phyloP scores from a whole-genome alignment of 768 basidiomycete genomes.

The Russula sp. region DNA sequence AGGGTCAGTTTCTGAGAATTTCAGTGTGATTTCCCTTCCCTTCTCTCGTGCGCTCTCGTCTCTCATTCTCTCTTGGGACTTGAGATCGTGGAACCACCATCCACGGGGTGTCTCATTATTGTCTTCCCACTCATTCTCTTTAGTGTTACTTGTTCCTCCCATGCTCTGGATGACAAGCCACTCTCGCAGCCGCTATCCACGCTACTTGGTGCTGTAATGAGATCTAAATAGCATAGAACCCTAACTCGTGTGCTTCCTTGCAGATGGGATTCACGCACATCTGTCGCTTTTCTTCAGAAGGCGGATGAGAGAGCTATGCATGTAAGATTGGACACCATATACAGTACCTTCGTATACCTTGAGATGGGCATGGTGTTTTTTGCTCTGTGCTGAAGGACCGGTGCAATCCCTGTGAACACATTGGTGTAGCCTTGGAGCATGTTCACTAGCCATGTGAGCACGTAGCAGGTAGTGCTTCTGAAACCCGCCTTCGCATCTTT shows the following conservation, averaged over 20 bases:
- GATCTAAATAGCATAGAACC: constrained; percentile 80
- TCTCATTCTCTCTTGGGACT: too few species aligned
- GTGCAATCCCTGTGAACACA: constrained; percentile 69
- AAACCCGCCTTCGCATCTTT: constrained; percentile 65
- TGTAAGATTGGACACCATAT: too few species aligned
- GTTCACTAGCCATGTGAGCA: constrained; percentile 59
- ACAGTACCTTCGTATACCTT: constrained; percentile 89
- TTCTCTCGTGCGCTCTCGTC: too few species aligned
- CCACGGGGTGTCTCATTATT: too few species aligned
- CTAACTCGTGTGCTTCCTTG: constrained; percentile 31
- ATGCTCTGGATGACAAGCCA: too few species aligned
- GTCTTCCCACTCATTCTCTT: too few species aligned
- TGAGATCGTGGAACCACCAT: too few species aligned
- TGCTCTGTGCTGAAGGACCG: constrained; percentile 76
- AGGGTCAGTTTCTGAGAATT: too few species aligned
- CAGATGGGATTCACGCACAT: constrained; percentile 66
- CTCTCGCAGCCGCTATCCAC: too few species aligned
- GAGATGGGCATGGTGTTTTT: constrained; percentile 66
- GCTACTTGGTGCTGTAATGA: constrained; percentile 75
- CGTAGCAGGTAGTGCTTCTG: constrained; percentile 80
- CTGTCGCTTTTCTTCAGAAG: constrained; percentile 65
- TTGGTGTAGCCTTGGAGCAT: constrained; percentile 73
- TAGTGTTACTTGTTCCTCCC: too few species aligned
- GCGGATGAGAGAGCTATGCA: background rate
- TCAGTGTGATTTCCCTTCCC: too few species aligned